These are phyloP conservation scores for Phytophthora hybrid DNA, from an alignment of 352 stramenopile genomes.

Conservation along the genomic window DNA sequence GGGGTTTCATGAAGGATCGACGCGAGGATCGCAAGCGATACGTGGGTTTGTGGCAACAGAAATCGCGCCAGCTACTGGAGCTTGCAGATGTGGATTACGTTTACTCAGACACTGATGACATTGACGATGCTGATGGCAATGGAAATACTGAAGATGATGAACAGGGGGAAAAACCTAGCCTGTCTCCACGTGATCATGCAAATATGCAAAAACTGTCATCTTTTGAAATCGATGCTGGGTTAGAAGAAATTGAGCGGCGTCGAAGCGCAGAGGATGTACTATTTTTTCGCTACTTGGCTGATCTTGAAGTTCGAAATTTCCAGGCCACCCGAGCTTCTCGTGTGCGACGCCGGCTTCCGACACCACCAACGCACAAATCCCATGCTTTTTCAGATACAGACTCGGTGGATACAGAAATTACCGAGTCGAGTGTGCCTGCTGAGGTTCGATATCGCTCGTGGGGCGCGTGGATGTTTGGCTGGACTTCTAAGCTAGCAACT, in stretches of 20 bases:
- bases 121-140: slow-evolving; percentile 46
- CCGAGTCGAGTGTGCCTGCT: slow-evolving; percentile 72
- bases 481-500: slow-evolving; percentile 76
- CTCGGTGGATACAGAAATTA: slow-evolving; percentile 82
- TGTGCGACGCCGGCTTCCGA: slow-evolving; percentile 33
- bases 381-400: slow-evolving; percentile 74
- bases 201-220: slow-evolving; percentile 28
- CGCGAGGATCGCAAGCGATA: slow-evolving; percentile 82
- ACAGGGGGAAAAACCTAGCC: slow-evolving; percentile 3
- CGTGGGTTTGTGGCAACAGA: slow-evolving; percentile 69
- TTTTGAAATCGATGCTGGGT: slow-evolving; percentile 39
- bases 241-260: slow-evolving; percentile 83
- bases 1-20: slow-evolving; percentile 85
- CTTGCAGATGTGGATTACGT: slow-evolving; percentile 46
- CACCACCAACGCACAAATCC: slow-evolving; percentile 58
- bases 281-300: slow-evolving; percentile 86
- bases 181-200: slow-evolving; percentile 12
- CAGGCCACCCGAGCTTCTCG: slow-evolving; percentile 31
- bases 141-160: slow-evolving; percentile 31
- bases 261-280: slow-evolving; percentile 83
- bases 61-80: slow-evolving; percentile 39
- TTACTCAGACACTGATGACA: slow-evolving; percentile 68
- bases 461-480: slow-evolving; percentile 89
- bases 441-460: slow-evolving; percentile 83
- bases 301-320: slow-evolving; percentile 56